Evolutionary conservation across 2,329 filamentous ascomycete species (phyloP), one percentile per base, ranked within the genome.

Genomic region (Periconia macrospinosa): DNA sequence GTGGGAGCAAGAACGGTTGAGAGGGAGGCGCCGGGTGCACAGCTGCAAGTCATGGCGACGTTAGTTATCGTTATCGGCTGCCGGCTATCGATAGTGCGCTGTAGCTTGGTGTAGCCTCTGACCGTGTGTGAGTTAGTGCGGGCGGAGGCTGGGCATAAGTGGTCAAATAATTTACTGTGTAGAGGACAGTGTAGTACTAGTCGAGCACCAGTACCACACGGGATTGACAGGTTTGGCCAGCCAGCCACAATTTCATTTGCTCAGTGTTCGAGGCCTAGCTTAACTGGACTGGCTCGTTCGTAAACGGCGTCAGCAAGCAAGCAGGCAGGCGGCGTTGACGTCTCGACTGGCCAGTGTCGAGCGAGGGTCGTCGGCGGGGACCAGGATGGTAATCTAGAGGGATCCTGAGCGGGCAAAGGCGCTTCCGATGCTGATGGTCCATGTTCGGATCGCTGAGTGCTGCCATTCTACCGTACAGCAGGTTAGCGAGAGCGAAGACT

Each of bases 21-120:
- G 23, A 27, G 23, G 23, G 23, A 27, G 23, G 23, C 23, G 23
- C 23, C 3, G 23, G 23, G 5, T 27, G 23, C 5, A 8, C 23
- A 27, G 23, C 23, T 27, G 23, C 23, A 27, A 27, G 41, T 41
- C 35, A 42, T 40, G 37, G 45, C 42, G 47, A n/a, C 53, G 47
- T 60, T 66, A 69, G 60, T 61, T 63, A 59, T 65, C 63, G 23
- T 27, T 27, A 8, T 27, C 23, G 23, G 23, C 23, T 27, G 23
- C 23, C 23, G 62, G 55, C 51, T 60, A 62, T 63, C 64, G 66
- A 67, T 64, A 60, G 49, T 57, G 55, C 61, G 5, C 3, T 27
- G 23, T 27, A 27, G 23, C n/a, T n/a, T 60, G 61, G n/a, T n/a
- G 23, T 8, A 27, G 23, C 8, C 3, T 8, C 23, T 27, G 8